These are phyloP conservation scores for Neurospora africana DNA, from an alignment of 495 filamentous ascomycete genomes.

Conservation along the genomic window DNA sequence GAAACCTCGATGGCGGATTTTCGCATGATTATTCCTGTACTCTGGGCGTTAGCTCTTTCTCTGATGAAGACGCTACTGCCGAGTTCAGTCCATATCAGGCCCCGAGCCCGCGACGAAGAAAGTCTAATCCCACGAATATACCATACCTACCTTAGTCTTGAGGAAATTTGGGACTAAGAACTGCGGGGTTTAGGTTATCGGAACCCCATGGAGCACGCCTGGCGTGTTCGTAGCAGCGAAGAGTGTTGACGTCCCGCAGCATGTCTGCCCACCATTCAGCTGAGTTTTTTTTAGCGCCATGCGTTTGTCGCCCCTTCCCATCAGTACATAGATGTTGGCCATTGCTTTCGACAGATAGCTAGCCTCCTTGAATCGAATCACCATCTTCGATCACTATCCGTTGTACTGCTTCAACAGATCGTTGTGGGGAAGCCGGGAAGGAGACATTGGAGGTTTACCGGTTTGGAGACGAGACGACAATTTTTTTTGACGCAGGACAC, in stretches of 20 bases:
- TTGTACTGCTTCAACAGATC: neutral
- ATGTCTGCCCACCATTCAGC: neutral
- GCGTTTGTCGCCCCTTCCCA: neutral
- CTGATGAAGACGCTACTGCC: neutral
- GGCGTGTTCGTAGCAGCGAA: neutral
- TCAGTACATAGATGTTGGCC: neutral
- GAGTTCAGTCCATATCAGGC: neutral
- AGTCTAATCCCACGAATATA: neutral
- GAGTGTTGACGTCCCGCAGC: neutral
- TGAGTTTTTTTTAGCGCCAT: neutral
- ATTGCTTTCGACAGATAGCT: neutral
- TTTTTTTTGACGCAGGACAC: neutral
- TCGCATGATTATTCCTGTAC: neutral
- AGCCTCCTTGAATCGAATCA: neutral
- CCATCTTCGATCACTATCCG: neutral
- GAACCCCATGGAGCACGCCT: neutral
- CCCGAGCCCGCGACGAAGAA: neutral
- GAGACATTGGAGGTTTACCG: neutral
- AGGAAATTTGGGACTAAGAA: neutral
- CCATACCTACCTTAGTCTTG: neutral
- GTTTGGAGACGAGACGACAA: neutral
- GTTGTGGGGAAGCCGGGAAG: neutral
- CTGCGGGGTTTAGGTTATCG: neutral
- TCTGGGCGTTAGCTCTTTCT: neutral
- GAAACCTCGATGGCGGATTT: neutral